Evolutionary conservation across 2,329 filamentous ascomycete genomes (phyloP).

Genomic region (Fusarium sp.): DNA sequence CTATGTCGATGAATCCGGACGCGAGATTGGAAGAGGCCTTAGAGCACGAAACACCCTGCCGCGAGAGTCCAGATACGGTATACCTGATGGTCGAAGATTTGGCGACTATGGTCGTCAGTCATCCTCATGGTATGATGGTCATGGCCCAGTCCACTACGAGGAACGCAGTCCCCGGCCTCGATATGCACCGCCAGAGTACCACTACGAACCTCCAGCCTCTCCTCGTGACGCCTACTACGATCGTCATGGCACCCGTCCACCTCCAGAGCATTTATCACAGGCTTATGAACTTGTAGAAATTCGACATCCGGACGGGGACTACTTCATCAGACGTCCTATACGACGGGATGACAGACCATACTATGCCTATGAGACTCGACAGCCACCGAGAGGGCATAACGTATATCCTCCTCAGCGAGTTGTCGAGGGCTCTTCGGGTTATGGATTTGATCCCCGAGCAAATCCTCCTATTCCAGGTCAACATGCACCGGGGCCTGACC

Average conservation of each 20-base stretch:
- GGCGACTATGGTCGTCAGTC: conserved; percentile 1
- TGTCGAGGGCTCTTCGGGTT: background rate
- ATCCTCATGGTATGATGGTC: conserved; percentile 18
- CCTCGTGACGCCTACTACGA: conserved; percentile 23
- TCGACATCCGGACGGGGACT: conserved; percentile 57
- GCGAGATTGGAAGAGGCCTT: conserved; percentile 37
- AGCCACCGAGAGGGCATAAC: conserved; percentile 16
- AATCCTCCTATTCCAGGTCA: conserved; percentile 1
- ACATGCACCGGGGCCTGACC: conserved; percentile 7
- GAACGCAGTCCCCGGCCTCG: conserved; percentile 13
- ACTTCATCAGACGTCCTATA: conserved; percentile 58
- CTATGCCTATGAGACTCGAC: conserved; percentile 42
- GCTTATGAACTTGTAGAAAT: conserved; percentile 60
- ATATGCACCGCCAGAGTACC: conserved; percentile 16
- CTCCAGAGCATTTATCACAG: conserved; percentile 37
- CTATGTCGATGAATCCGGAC: conserved; percentile 42
- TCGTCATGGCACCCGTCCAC: background rate
- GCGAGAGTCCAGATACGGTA: conserved; percentile 7
- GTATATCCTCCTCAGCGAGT: conserved; percentile 15
- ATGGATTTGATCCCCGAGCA: conserved; percentile 8
- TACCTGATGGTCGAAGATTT: conserved; percentile 9
- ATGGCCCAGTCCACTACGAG: conserved; percentile 14
- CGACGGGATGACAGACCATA: conserved; percentile 42
- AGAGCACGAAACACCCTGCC: conserved; percentile 32
- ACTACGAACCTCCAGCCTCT: conserved; percentile 5